phyloP scores from a whole-genome alignment of 192 early-diverging fungal species.

The Umbelopsis vinacea region DNA sequence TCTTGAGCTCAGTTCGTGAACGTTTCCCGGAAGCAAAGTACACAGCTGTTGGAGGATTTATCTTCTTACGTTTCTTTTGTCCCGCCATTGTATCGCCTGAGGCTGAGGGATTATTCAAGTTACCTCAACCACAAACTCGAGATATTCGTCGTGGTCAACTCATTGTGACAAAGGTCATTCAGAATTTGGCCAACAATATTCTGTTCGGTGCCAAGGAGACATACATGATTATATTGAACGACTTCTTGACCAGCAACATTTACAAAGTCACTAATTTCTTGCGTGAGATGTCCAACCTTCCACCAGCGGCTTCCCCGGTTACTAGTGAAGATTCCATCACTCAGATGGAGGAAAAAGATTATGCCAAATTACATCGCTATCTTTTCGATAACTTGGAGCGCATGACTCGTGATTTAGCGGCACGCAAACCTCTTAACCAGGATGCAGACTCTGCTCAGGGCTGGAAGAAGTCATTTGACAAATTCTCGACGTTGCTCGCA shows the following conservation, averaged over 20 bases:
- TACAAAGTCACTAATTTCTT: conserved; percentile 80
- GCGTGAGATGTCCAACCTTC: conserved; percentile 69
- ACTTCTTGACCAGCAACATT: conserved; percentile 83
- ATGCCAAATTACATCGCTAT: conserved; percentile 58
- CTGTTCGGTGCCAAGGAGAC: conserved; percentile 94
- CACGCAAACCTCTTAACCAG: conserved; percentile 45
- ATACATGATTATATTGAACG: conserved; percentile 93
- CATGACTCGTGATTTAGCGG: conserved; percentile 67
- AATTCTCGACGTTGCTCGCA: conserved; percentile 82
- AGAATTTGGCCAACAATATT: conserved; percentile 95
- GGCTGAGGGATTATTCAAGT: conserved; percentile 71
- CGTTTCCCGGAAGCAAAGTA: conserved; percentile 85
- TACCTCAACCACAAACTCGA: conserved; percentile 57
- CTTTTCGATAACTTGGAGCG: conserved; percentile 72
- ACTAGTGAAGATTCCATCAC: background rate
- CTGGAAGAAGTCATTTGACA: conserved; percentile 75
- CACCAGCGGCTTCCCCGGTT: background rate
- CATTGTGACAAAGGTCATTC: conserved; percentile 93
- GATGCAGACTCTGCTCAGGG: conserved; percentile 45
- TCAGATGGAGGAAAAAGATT: conserved; percentile 42
- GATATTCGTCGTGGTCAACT: conserved; percentile 87
- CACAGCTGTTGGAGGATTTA: conserved; percentile 91
- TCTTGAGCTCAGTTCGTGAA: conserved; percentile 75
- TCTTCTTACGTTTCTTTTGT: conserved; percentile 95
- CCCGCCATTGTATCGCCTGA: conserved; percentile 95